These are phyloP conservation scores for Kernera saxatilis DNA, from an alignment of 345 rosid species.

Conservation along the genomic window DNA sequence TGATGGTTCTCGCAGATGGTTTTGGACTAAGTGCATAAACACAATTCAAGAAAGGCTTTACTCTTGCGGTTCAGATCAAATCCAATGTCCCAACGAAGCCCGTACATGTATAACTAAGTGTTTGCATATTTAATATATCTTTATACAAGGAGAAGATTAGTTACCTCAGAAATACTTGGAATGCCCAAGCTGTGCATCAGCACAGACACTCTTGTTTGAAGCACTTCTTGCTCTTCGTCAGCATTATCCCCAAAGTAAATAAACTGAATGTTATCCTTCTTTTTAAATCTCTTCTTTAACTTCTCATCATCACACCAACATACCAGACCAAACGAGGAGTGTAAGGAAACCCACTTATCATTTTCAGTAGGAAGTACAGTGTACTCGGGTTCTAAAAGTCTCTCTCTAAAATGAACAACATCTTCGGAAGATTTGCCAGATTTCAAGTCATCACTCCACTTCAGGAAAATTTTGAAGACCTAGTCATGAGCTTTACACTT, in stretches of 20 bases:
- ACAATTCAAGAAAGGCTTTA: slow-evolving; percentile 9
- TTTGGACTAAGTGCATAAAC: neutral
- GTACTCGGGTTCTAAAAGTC: slow-evolving; percentile 52
- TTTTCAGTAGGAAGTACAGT: slow-evolving; percentile 64
- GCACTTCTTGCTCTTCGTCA: slow-evolving; percentile 45
- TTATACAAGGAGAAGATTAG: slow-evolving; percentile 9
- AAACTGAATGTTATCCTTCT: slow-evolving; percentile 50
- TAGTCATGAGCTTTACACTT: slow-evolving; percentile 30
- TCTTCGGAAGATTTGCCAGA: slow-evolving; percentile 59
- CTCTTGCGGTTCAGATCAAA: neutral
- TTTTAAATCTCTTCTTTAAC: slow-evolving; percentile 55
- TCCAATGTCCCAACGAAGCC: neutral
- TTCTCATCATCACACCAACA: slow-evolving; percentile 84
- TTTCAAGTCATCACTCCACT: slow-evolving; percentile 68
- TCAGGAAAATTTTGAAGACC: slow-evolving; percentile 76
- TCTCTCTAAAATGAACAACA: slow-evolving; percentile 48
- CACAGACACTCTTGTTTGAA: slow-evolving; percentile 42
- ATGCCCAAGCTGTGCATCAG: slow-evolving; percentile 70
- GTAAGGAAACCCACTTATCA: slow-evolving; percentile 84
- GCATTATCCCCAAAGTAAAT: slow-evolving; percentile 54
- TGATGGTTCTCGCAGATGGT: neutral
- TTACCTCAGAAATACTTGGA: slow-evolving; percentile 79
- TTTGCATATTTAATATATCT: slow-evolving; percentile 1
- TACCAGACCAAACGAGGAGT: slow-evolving; percentile 69
- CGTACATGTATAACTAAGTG: neutral